Base-by-base conservation (phyloP, 208 protist species). In the Leishmania mexicana region DNA sequence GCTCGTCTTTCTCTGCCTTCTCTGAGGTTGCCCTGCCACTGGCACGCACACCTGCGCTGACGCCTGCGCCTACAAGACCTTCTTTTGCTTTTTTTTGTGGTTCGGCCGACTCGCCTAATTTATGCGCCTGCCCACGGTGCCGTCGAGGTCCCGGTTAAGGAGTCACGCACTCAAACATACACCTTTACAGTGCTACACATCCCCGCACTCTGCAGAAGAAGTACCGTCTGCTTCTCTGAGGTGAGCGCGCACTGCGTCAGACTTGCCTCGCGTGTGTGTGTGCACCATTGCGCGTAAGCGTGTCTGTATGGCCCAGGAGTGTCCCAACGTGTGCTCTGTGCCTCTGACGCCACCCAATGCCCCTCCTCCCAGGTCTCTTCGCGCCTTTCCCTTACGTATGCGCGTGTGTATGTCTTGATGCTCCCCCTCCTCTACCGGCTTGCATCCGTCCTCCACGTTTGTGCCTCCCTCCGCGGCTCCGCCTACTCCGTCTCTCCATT, bases 401-500 rank as follows among this genome's bases (percentile, higher is more conserved):
- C 58, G 45, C 6, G 49, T 76, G 31, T 62, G 73, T 28, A 28
- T 75, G 45, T 57, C 15, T 17, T 40, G 24, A 8, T n/a, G 21
- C 19, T 71, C 38, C 65, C 65, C 19, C 65, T 40, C 15, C 6
- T 71, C 65, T n/a, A 45, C 19, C 19, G 28, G 38, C 38, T 4
- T 13, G 8, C 31, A 15, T 13, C 24, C n/a, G 3, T n/a, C 40
- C 11, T 75, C 45, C 28, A 28, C 45, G 8, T 57, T 49, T 51
- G 28, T 57, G 45, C 70, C 45, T 54, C 28, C 38, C 45, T 31
- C 28, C 70, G 42, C 15, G 21, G 10, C 70, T 54, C n/a, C 17
- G 11, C 28, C 28, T 76, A 74, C 38, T 76, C 49, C 17, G 15
- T 73, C 57, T 28, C 28, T 68, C 58, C 54, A 57, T 80, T 74